phyloP scores from a whole-genome alignment of 106 monocot species.

The Chionographis japonica region DNA sequence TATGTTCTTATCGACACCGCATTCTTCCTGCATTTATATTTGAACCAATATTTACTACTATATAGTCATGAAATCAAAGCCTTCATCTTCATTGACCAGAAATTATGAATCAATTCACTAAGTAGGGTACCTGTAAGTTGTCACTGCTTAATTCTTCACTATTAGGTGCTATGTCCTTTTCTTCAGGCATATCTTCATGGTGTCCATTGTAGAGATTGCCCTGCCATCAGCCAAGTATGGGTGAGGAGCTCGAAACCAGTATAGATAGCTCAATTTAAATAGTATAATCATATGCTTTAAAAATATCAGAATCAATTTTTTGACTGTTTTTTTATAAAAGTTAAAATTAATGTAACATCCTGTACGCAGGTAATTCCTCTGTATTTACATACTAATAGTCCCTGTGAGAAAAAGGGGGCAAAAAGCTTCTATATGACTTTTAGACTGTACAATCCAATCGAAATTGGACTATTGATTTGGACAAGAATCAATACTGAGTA shows the following conservation, averaged over 20 bases:
- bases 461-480: no score
- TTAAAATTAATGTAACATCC: no score
- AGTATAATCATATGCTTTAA: not conserved
- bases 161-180: not conserved
- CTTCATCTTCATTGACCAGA: no score
- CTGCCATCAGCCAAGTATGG: not conserved
- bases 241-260: constrained; percentile 1
- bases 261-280: no score
- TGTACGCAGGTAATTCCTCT: no score
- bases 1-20: not conserved
- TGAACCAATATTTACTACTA: not conserved
- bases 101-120: not conserved
- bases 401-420: no score
- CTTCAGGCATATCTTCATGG: not conserved
- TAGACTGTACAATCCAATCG: no score
- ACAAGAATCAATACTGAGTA: no score
- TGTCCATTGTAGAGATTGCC: not conserved
- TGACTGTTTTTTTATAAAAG: no score
- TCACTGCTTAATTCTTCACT: not conserved
- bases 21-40: constrained; percentile 1
- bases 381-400: no score
- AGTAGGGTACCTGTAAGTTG: not conserved
- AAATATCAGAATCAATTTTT: no score
- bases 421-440: no score
- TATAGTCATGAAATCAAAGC: not conserved